Conservation (phyloP, 179 eudicot genomes). For the Spinacia oleracea region DNA sequence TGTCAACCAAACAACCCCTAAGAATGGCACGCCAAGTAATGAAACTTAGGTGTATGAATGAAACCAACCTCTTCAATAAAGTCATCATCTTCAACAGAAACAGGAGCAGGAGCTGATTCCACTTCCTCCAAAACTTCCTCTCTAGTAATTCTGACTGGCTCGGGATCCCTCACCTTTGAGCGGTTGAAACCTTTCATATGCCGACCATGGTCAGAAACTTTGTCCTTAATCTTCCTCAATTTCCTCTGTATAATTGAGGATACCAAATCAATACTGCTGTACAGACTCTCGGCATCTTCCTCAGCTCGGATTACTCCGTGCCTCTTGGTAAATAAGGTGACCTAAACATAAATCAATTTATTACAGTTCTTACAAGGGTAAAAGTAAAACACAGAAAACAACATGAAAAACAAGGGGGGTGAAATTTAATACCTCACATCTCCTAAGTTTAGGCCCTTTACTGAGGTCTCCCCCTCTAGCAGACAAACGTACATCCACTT, state of each 20-base stretch:
- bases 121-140: constrained; percentile 37
- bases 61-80: constrained; percentile 53
- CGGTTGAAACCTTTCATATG: constrained; percentile 76
- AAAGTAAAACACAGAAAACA: neutral
- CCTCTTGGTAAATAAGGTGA: constrained; percentile 72
- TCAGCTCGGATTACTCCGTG: constrained; percentile 90
- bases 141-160: constrained; percentile 13
- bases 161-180: constrained; percentile 57
- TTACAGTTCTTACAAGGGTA: neutral
- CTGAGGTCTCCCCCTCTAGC: constrained; percentile 81
- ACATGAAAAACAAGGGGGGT: neutral
- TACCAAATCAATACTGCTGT: constrained; percentile 77
- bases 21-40: neutral
- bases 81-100: constrained; percentile 36
- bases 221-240: constrained; percentile 86
- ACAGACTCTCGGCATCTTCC: constrained; percentile 69
- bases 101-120: constrained; percentile 25
- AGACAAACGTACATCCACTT: constrained; percentile 86
- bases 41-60: neutral
- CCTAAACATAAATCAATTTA: constrained; percentile 36
- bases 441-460: constrained; percentile 69
- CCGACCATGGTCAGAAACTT: constrained; percentile 78
- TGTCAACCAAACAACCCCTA: no score
- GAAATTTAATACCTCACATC: constrained; percentile 65
- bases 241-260: constrained; percentile 73